Percentiles rank a stretch among this genome's conserved stretches.
Conservation (phyloP, 768 basidiomycete species). For the Phylloporus arenicola region DNA sequence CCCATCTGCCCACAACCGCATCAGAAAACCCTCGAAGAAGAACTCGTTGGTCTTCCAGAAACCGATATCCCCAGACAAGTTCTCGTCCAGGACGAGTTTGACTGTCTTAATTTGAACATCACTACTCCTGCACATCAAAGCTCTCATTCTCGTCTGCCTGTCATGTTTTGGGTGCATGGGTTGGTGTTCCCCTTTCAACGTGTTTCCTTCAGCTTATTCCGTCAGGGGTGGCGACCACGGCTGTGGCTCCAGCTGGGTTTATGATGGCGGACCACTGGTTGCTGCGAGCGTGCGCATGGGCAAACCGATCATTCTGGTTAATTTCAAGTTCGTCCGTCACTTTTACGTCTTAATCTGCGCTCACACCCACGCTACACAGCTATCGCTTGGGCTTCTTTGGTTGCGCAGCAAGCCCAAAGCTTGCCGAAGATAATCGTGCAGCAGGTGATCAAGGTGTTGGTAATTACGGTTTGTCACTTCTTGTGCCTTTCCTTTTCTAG, state of each 20-base stretch:
- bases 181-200: conserved; percentile 31
- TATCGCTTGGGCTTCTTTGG: conserved; percentile 76
- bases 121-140: conserved; percentile 61
- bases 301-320: conserved; percentile 67
- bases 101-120: conserved; percentile 76
- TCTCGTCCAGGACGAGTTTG: conserved; percentile 66
- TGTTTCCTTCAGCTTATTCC: conserved; percentile 17
- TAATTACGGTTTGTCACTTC: conserved; percentile 57
- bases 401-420: conserved; percentile 60
- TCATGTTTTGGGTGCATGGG: conserved; percentile 89
- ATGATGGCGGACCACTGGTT: conserved; percentile 68
- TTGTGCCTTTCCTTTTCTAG: not conserved
- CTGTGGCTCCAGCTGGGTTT: conserved; percentile 72
- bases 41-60: conserved; percentile 53
- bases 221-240: conserved; percentile 67
- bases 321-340: conserved; percentile 58
- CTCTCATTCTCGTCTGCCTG: conserved; percentile 53
- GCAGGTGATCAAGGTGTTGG: conserved; percentile 68
- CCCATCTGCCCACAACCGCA: conserved; percentile 71
- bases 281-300: conserved; percentile 55
- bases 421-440: conserved; percentile 61
- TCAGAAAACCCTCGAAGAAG: conserved; percentile 50
- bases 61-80: conserved; percentile 49
- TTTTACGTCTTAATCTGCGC: conserved; percentile 15
- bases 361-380: conserved; percentile 33